phyloP scores from a whole-genome alignment of 768 basidiomycete genomes.

The Lentinula sp. region DNA sequence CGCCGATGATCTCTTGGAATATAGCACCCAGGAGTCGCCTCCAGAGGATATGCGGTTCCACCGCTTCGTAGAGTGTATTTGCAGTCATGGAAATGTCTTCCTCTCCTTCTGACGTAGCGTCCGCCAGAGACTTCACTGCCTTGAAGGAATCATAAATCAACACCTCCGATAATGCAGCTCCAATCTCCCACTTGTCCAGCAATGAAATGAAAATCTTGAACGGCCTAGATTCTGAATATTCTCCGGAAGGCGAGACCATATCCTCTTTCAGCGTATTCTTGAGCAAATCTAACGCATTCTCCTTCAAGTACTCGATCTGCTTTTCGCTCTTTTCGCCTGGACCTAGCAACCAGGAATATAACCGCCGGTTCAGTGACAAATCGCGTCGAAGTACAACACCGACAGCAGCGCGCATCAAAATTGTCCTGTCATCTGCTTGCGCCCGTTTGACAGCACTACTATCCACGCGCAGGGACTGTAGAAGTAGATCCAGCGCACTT shows the following conservation, averaged over 20 bases:
- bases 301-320: slow-evolving; percentile 66
- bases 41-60: slow-evolving; percentile 88
- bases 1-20: slow-evolving; percentile 46
- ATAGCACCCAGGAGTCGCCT: slow-evolving; percentile 57
- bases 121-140: slow-evolving; percentile 54
- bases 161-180: slow-evolving; percentile 68
- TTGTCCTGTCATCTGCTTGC: slow-evolving; percentile 63
- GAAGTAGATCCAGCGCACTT: slow-evolving; percentile 77
- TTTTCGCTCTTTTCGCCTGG: slow-evolving; percentile 69
- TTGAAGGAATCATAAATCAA: slow-evolving; percentile 78
- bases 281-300: slow-evolving; percentile 69
- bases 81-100: slow-evolving; percentile 81
- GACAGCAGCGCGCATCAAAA: slow-evolving; percentile 82
- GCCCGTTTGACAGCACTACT: slow-evolving; percentile 65
- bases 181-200: slow-evolving; percentile 97
- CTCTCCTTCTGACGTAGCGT: slow-evolving; percentile 42
- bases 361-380: slow-evolving; percentile 83
- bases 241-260: slow-evolving; percentile 66
- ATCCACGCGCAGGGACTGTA: slow-evolving; percentile 71
- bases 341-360: slow-evolving; percentile 92
- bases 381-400: slow-evolving; percentile 91
- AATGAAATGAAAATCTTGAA: slow-evolving; percentile 96
- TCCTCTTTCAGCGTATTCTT: slow-evolving; percentile 72
- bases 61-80: slow-evolving; percentile 84
- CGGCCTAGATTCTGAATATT: slow-evolving; percentile 76